Evolutionary conservation across 2,329 filamentous ascomycete genomes (phyloP), one percentile per base, ranked within the genome.

Genomic region (Aspergillus sp.): DNA sequence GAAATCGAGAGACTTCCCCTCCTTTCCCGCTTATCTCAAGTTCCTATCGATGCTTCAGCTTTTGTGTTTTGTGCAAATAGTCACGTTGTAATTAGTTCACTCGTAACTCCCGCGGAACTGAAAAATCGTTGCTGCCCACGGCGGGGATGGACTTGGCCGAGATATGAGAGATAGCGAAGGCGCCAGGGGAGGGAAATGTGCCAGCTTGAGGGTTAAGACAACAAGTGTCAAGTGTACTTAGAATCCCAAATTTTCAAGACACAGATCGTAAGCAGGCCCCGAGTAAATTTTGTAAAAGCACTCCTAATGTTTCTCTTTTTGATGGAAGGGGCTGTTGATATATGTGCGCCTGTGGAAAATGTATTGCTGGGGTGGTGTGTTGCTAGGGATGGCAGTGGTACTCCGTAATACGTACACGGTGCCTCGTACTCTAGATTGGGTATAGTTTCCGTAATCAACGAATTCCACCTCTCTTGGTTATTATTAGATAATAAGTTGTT

Each of bases 381-480:
- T 41, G 30, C 50, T 18, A 45, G 50, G 50, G 50, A 53, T 53
- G 50, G 34, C 17, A 44, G 30, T n/a, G 42, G 32, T 39, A 32
- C 30, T 53, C 41, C 43, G 42, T 32, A 32, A 20, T 42, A 45
- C 42, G 20, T 30, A 15, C 38, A 32, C n/a, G 9, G 26, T 18
- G 13, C 22, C 26, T 30, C 26, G 26, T 7, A 39, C 32, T 53
- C 50, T 53, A 7, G n/a, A 48, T 48, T 22, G 22, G 51, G 51
- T 53, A 53, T 53, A 53, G 51, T 53, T 47, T 53, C 32, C 51
- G 42, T 32, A 24, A 15, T 26, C 4, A 22, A 30, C 26, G 18
- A 15, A 41, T 13, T 18, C 8, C 15, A 42, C 12, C 41, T 30
- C 22, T 32, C 45, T 17, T 17, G 17, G 8, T 32, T 47, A 26